Evolutionary conservation across 257 asterid genomes (phyloP).

Genomic region (Petunia secreta): DNA sequence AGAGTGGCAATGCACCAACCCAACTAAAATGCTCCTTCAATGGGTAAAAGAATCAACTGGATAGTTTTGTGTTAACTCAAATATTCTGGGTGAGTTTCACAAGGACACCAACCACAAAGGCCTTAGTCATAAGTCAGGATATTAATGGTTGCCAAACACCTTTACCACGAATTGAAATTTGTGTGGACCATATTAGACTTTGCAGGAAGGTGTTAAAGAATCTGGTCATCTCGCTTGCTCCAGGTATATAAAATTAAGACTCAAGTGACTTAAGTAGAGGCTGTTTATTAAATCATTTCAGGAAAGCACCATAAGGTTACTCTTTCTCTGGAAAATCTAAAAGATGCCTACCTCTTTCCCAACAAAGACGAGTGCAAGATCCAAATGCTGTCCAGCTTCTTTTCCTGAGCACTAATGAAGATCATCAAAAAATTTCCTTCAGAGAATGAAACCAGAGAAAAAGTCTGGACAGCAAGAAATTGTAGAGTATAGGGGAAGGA

Average conservation of each 20-base stretch:
- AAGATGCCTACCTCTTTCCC: conserved; percentile 72
- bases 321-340: neutral
- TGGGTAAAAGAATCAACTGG: conserved; percentile 26
- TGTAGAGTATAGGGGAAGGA: neutral
- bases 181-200: neutral
- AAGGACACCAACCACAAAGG: neutral
- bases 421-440: conserved; percentile 28
- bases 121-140: neutral
- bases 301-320: neutral
- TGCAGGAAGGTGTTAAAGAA: conserved; percentile 25
- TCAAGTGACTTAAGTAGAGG: conserved; percentile 10
- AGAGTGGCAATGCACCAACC: neutral
- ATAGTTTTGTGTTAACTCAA: conserved; percentile 22
- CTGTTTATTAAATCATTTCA: neutral
- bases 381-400: conserved; percentile 57
- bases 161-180: neutral
- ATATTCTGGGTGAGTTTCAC: conserved; percentile 16
- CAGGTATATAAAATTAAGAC: conserved; percentile 25
- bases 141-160: conserved; percentile 1
- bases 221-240: conserved; percentile 23
- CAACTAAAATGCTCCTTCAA: conserved; percentile 7
- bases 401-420: conserved; percentile 67
- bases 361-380: conserved; percentile 77
- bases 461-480: neutral
- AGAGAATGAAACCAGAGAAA: conserved; percentile 17